phyloP scores from a whole-genome alignment of 345 rosid genomes.

The Schrenkiella parvula region DNA sequence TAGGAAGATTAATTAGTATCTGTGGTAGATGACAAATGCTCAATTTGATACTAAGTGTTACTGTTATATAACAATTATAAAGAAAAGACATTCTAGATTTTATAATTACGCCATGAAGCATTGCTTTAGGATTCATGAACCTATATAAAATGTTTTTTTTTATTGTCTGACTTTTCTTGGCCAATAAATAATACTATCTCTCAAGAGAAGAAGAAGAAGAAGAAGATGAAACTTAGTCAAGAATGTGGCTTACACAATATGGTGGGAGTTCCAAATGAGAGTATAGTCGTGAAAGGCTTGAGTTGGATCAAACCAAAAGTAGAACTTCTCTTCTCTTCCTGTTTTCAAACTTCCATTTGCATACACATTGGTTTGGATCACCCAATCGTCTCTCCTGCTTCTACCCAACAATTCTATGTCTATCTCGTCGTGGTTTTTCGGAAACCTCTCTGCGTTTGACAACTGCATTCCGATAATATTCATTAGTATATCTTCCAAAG shows the following conservation, averaged over 20 bases:
- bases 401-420: conserved; percentile 84
- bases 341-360: conserved; percentile 72
- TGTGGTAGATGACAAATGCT: neutral
- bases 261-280: conserved; percentile 86
- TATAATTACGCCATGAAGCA: neutral
- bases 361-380: conserved; percentile 73
- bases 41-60: neutral
- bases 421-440: conserved; percentile 83
- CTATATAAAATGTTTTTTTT: neutral
- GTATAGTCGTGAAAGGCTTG: conserved; percentile 66
- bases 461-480: conserved; percentile 36
- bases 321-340: conserved; percentile 90
- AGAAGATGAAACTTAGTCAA: neutral
- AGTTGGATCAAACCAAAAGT: conserved; percentile 91
- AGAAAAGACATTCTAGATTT: conserved; percentile 6
- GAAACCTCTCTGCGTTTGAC: conserved; percentile 68
- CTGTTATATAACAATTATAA: neutral
- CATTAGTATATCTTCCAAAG: conserved; percentile 1
- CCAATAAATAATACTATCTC: neutral
- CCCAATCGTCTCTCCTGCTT: conserved; percentile 79
- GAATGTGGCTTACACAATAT: conserved; percentile 53
- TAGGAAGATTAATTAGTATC: neutral
- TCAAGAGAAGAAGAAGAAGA: neutral
- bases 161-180: neutral
- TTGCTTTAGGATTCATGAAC: conserved; percentile 9